Base-by-base conservation (phyloP, 2,329 filamentous ascomycete species). In the Fusarium oligoseptatum region DNA sequence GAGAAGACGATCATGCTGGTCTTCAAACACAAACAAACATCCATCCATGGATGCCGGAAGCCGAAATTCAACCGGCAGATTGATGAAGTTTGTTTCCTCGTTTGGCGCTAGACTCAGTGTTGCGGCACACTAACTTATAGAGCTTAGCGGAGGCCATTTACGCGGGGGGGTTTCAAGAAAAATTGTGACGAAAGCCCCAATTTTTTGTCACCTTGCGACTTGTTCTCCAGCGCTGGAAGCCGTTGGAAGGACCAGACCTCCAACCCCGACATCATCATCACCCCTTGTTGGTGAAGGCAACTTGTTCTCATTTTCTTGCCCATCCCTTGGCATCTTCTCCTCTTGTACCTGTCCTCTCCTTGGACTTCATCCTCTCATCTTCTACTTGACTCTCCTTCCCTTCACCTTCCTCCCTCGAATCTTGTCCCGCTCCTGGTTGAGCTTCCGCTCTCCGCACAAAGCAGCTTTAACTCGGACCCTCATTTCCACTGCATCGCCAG, bases 131-230 rank as follows among this genome's bases (percentile, higher is more conserved):
- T 72, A 64, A 52, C 48, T 52, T 52, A 52, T 52, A 52, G 68
- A 68, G 45, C 55, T 70, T 74, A 76, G 75, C 68, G 71, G 65
- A 74, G 61, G 58, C 70, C 71, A 67, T 67, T 66, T 67, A 67
- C 71, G 76, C 76, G 76, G 76, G 71, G 70, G 71, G 70, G 66
- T 75, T 74, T 78, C 57, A 76, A 78, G 75, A 79, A 78, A 80
- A 80, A 79, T 77, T 80, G 79, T 78, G 79, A 80, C 78, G 79
- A 76, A 73, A 71, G 73, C 73, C 73, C 76, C 74, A 45, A 75
- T 76, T 78, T 77, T 76, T 77, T 73, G 75, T 71, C 64, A 76
- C 68, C 69, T 73, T 70, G 60, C 64, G 68, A 70, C 69, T 75
- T 64, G 67, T 70, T 63, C 32, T 63, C 71, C 64, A 73, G 74